Evolutionary conservation across 305 asterid species (phyloP), one percentile per base, ranked within the genome.

Genomic region (Solanum hybrid): DNA sequence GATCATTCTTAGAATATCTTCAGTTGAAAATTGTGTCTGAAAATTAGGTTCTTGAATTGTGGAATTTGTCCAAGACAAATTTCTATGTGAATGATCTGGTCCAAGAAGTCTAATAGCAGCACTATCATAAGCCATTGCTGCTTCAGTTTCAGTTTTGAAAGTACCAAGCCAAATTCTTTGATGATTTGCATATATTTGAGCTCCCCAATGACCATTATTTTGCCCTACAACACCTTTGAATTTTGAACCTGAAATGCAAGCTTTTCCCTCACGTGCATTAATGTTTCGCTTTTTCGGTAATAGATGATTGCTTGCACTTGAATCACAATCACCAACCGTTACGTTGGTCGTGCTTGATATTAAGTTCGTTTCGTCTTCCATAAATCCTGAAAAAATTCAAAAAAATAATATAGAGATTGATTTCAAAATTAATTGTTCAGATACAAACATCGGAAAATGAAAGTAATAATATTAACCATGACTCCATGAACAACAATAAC

Each of bases 121-220:
- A 9, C 94, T 93, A 35, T 94, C 93, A 24, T 93, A 93, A 1
- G 95, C 93, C 88, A 79, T 85, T 28, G 94, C 95, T 12, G 95
- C 96, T 24, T 94, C 97, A 1, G 3, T 74, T 91, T 94, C 95
- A 0, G 97, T 89, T 16, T 92, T 89, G 86, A 91, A 93, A 1
- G 95, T 93, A 2, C 95, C 95, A 5, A 95, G 96, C 97, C 95
- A 93, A 26, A 94, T 42, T 40, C 95, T 94, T 51, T 94, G 92
- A 33, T 92, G 94, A 80, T 93, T 92, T 8, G 94, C 91, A 85
- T 94, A 93, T 24, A 94, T 94, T 87, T 94, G 95, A 1, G 95
- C 93, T 2, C 96, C 96, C 95, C 96, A 69, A 69, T 69, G 76
- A 11, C 76, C 76, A 69, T 69, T 69, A 11, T 69, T 28, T 69